phyloP scores from a whole-genome alignment of 2,329 filamentous ascomycete species.

The Penicillium vulpinum region DNA sequence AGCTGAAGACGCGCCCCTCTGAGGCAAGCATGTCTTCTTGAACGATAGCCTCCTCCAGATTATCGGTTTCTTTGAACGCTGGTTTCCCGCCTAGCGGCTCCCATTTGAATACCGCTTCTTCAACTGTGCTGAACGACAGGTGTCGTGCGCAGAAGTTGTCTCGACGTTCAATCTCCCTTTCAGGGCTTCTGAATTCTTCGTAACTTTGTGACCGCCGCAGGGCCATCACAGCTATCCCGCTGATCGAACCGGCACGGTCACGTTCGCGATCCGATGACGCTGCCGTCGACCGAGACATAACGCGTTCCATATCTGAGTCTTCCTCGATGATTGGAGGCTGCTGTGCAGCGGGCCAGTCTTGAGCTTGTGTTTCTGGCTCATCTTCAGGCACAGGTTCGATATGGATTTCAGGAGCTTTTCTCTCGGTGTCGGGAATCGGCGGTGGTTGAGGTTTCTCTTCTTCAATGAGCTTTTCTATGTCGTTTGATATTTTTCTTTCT shows the following conservation, averaged over 20 bases:
- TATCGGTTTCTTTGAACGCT: slow-evolving; percentile 34
- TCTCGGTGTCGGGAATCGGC: slow-evolving; percentile 12
- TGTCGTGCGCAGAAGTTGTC: slow-evolving; percentile 42
- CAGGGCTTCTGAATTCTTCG: slow-evolving; percentile 24
- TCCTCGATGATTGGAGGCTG: slow-evolving; percentile 27
- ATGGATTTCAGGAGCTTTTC: slow-evolving; percentile 35
- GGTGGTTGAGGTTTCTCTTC: slow-evolving; percentile 15
- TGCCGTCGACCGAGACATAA: slow-evolving; percentile 32
- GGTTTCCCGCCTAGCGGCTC: slow-evolving; percentile 29
- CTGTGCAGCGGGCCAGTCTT: slow-evolving; percentile 13
- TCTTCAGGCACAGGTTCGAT: slow-evolving; percentile 29
- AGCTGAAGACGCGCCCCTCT: slow-evolving; percentile 38
- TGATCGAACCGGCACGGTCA: slow-evolving; percentile 17
- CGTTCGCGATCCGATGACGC: slow-evolving; percentile 31
- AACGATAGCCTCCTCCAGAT: slow-evolving; percentile 43
- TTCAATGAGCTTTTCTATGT: slow-evolving; percentile 18
- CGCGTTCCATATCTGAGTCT: slow-evolving; percentile 31
- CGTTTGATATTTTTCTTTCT: slow-evolving; percentile 20
- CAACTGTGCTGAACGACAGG: slow-evolving; percentile 50
- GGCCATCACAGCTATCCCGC: slow-evolving; percentile 30
- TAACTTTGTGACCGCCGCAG: slow-evolving; percentile 43
- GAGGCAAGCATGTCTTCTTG: slow-evolving; percentile 42
- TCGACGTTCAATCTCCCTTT: slow-evolving; percentile 19
- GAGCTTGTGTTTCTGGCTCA: slow-evolving; percentile 19
- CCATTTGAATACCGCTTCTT: slow-evolving; percentile 45